phyloP scores from a whole-genome alignment of 192 early-diverging fungal genomes.

The Chytriomyces sp. region DNA sequence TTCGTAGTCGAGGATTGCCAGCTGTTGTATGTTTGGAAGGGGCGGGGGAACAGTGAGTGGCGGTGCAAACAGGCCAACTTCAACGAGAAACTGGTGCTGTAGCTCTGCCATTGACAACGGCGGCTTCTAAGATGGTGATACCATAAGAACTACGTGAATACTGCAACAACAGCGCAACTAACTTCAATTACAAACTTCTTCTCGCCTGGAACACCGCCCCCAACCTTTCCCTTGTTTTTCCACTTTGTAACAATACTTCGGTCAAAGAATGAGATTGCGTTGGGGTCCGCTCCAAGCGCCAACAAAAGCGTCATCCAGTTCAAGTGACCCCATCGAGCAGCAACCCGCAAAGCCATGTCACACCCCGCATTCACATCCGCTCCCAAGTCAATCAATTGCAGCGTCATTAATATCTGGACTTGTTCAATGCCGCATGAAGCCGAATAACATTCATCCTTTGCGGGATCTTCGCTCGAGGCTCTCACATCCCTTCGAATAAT shows the following conservation, averaged over 20 bases:
- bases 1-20: neutral
- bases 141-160: neutral
- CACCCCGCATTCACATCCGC: constrained; percentile 32
- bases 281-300: constrained; percentile 37
- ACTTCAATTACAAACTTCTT: constrained; percentile 19
- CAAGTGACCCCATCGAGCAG: constrained; percentile 38
- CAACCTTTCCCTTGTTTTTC: constrained; percentile 37
- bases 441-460: neutral
- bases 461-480: neutral
- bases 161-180: neutral
- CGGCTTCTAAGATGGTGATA: neutral
- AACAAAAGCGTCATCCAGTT: constrained; percentile 34
- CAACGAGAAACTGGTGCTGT: constrained; percentile 22
- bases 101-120: neutral
- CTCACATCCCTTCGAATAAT: constrained; percentile 1
- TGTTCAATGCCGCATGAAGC: constrained; percentile 28
- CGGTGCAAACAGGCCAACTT: neutral
- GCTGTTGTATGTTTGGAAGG: neutral
- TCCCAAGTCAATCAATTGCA: constrained; percentile 25
- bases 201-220: constrained; percentile 25
- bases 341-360: constrained; percentile 39
- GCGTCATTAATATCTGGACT: constrained; percentile 24
- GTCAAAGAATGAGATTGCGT: constrained; percentile 29
- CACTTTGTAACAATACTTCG: neutral
- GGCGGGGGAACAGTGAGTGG: neutral